phyloP scores from a whole-genome alignment of 208 protist species.

The Trypanosoma boissoni region DNA sequence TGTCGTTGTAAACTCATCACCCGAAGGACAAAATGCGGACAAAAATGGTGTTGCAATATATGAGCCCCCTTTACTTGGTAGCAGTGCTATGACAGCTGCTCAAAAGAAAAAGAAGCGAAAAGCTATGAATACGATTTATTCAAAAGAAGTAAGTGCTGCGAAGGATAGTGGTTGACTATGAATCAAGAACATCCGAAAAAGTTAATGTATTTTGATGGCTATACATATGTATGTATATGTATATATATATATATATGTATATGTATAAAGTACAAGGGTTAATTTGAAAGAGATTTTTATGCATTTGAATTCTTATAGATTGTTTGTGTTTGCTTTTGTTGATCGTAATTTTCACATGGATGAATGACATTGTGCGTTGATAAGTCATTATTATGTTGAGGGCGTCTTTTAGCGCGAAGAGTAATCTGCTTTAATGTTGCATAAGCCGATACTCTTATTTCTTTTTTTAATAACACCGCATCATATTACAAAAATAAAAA shows the following conservation, averaged over 20 bases:
- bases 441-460: no score
- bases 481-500: no score
- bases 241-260: conserved; percentile 1
- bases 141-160: background rate
- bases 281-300: background rate
- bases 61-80: background rate
- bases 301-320: no score
- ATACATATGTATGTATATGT: conserved; percentile 14
- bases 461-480: no score
- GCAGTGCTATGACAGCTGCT: conserved; percentile 3
- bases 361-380: no score
- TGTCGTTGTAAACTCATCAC: no score
- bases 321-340: no score
- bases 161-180: background rate
- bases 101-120: conserved; percentile 24
- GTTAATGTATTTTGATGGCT: conserved; percentile 9
- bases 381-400: no score
- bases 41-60: conserved; percentile 2
- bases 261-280: background rate
- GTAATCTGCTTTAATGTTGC: no score
- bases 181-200: conserved; percentile 3
- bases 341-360: no score
- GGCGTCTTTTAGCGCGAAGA: no score
- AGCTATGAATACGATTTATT: background rate
- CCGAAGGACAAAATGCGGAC: background rate